phyloP scores from a whole-genome alignment of 1,284 basidiomycete genomes.

The Cryptococcus sp. region DNA sequence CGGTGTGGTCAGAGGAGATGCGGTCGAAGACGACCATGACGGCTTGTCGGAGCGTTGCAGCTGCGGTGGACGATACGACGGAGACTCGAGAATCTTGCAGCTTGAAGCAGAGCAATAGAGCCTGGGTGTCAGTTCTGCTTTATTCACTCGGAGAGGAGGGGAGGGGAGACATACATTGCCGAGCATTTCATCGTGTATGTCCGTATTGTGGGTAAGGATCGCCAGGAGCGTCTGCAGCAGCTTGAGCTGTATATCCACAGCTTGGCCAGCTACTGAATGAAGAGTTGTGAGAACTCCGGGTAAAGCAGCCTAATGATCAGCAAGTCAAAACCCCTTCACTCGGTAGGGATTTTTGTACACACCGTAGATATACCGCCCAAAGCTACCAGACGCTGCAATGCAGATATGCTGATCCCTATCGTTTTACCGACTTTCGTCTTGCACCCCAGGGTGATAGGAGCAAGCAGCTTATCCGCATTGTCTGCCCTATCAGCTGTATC shows the following conservation, averaged over 20 bases:
- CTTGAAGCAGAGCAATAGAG: conserved; percentile 85
- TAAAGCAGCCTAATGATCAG: conserved; percentile 57
- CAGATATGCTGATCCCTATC: conserved; percentile 82
- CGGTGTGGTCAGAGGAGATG: conserved; percentile 48
- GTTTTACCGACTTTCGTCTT: conserved; percentile 90
- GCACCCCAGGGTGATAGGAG: conserved; percentile 90
- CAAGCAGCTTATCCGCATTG: conserved; percentile 72
- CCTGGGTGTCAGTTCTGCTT: conserved; percentile 50
- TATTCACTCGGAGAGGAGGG: not conserved
- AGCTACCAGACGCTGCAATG: conserved; percentile 83
- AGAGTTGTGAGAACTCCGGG: conserved; percentile 74
- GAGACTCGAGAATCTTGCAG: conserved; percentile 91
- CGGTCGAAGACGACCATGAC: conserved; percentile 99
- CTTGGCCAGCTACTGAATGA: conserved; percentile 79
- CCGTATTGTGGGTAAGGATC: conserved; percentile 77
- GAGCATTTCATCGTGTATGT: conserved; percentile 69
- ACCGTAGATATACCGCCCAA: conserved; percentile 70
- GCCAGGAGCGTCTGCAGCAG: conserved; percentile 85
- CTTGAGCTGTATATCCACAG: conserved; percentile 89
- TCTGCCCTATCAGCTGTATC: conserved; percentile 41
- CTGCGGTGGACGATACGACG: conserved; percentile 94
- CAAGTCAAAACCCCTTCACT: not conserved
- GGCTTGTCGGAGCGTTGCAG: conserved; percentile 88
- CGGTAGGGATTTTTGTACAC: conserved; percentile 8
- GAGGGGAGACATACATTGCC: conserved; percentile 55